Base-by-base conservation (phyloP, 2,329 filamentous ascomycete genomes). In the Amphichorda felina region DNA sequence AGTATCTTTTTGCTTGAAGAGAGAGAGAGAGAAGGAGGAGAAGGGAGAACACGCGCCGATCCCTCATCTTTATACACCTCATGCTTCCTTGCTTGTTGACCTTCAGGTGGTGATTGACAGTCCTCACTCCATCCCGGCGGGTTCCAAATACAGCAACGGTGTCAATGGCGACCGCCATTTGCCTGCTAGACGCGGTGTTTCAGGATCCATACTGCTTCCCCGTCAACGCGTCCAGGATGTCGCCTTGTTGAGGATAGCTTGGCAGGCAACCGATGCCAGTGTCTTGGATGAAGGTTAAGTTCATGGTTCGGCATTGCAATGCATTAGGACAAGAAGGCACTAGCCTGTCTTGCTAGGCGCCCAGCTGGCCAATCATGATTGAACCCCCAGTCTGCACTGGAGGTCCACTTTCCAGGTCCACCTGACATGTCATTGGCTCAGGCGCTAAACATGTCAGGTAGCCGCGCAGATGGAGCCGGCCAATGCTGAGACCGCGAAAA, bases 21-120 rank as follows among this genome's bases (percentile, higher is more conserved):
- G 41, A 43, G 39, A 32, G 39, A 41, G 38, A 43, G 32, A 37
- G 34, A 35, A 35, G 42, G 28, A 39, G 39, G 30, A 38, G 38
- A 30, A 22, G 32, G 29, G 38, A 38, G 26, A 33, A 14, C 7
- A 14, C 33, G 16, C 30, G 34, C 16, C 14, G 25, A 30, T 30
- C 14, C n/a, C 27, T 3, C 15, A 14, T 35, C 22, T 28, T 26
- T 35, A 35, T 27, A 24, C 21, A 27, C 10, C 21, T 24, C 21
- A 10, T 6, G 21, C 6, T 6, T 27, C 33, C 14, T 17, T 14
- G 27, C 6, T 29, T 7, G 13, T 5, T 29, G 7, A 29, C 13
- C 6, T n/a, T n/a, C 5, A 14, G 27, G 15, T n/a, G n/a, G 27
- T 29, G 13, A 29, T 6, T 29, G 7, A n/a, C 7, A 29, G 27